These are phyloP conservation scores for Tolypocladium inflatum DNA, from an alignment of 2,329 filamentous ascomycete species.

Conservation along the genomic window DNA sequence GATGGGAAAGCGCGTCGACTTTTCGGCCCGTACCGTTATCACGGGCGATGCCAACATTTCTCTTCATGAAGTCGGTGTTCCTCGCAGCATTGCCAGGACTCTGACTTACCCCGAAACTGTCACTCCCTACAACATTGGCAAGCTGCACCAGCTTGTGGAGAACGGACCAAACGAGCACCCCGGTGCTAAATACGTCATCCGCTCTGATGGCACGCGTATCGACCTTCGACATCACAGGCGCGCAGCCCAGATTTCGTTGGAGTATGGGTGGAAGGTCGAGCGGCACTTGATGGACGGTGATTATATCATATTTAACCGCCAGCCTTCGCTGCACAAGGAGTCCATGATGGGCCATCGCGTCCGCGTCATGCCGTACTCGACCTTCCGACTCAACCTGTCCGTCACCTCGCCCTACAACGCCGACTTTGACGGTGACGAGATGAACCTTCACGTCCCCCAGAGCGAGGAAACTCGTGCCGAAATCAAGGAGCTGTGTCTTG, in stretches of 20 bases:
- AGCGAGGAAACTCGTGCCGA: conserved; percentile 95
- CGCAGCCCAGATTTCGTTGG: conserved; percentile 73
- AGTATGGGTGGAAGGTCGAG: conserved; percentile 98
- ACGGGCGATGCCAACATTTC: conserved; percentile 96
- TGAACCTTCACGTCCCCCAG: conserved; percentile 99
- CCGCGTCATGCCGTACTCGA: conserved; percentile 97
- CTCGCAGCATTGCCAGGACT: conserved; percentile 82
- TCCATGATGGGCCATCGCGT: conserved; percentile 99
- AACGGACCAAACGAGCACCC: conserved; percentile 94
- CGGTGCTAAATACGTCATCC: conserved; percentile 92
- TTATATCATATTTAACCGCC: conserved; percentile 99
- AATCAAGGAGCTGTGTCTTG: conserved; percentile 87
- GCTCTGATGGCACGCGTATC: conserved; percentile 86
- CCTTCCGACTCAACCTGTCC: conserved; percentile 92
- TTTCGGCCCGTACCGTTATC: conserved; percentile 98
- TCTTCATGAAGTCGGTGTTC: conserved; percentile 94
- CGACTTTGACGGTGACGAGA: conserved; percentile 99
- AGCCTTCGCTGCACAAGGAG: conserved; percentile 97
- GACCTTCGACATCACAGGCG: conserved; percentile 90
- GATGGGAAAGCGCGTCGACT: conserved; percentile 99
- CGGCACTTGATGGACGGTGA: conserved; percentile 93
- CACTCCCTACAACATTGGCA: conserved; percentile 94
- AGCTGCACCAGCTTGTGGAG: conserved; percentile 78
- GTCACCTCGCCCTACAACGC: conserved; percentile 99
- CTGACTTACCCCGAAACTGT: conserved; percentile 96